These are phyloP conservation scores for Xylariaceae sp. DNA, from an alignment of 2,329 filamentous ascomycete species.

Conservation along the genomic window DNA sequence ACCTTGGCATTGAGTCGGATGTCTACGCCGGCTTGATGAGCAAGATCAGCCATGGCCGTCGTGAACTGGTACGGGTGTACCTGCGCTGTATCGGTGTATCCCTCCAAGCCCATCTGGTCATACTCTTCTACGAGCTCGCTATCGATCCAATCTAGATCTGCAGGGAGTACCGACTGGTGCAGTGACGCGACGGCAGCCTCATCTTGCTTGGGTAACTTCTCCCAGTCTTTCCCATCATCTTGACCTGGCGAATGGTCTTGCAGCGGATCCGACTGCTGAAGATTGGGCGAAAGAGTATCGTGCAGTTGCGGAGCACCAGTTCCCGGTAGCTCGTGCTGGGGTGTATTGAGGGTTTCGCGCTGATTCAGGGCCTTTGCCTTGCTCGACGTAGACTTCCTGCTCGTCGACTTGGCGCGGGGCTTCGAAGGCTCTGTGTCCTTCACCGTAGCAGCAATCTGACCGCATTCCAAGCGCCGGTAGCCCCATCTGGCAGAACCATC, in stretches of 20 bases:
- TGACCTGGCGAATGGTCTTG: slow-evolving; percentile 17
- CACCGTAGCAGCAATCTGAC: slow-evolving; percentile 44
- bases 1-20: slow-evolving; percentile 63
- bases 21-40: slow-evolving; percentile 61
- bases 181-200: slow-evolving; percentile 42
- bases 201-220: slow-evolving; percentile 58
- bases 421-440: slow-evolving; percentile 25
- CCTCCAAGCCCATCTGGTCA: slow-evolving; percentile 69
- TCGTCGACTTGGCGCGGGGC: slow-evolving; percentile 16
- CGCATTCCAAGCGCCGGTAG: slow-evolving; percentile 74
- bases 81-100: slow-evolving; percentile 75
- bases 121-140: slow-evolving; percentile 62
- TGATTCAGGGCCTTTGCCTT: slow-evolving; percentile 30
- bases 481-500: slow-evolving; percentile 76
- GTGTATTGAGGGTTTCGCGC: slow-evolving; percentile 19
- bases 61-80: slow-evolving; percentile 93
- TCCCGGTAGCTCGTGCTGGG: slow-evolving; percentile 3
- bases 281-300: not conserved
- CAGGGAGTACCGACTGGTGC: slow-evolving; percentile 59
- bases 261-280: slow-evolving; percentile 12
- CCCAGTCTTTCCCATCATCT: slow-evolving; percentile 45
- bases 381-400: slow-evolving; percentile 25
- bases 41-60: slow-evolving; percentile 71
- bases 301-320: not conserved
- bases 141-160: slow-evolving; percentile 81